Base-by-base conservation (phyloP, 495 filamentous ascomycete genomes). In the Apiosordaria backusii region DNA sequence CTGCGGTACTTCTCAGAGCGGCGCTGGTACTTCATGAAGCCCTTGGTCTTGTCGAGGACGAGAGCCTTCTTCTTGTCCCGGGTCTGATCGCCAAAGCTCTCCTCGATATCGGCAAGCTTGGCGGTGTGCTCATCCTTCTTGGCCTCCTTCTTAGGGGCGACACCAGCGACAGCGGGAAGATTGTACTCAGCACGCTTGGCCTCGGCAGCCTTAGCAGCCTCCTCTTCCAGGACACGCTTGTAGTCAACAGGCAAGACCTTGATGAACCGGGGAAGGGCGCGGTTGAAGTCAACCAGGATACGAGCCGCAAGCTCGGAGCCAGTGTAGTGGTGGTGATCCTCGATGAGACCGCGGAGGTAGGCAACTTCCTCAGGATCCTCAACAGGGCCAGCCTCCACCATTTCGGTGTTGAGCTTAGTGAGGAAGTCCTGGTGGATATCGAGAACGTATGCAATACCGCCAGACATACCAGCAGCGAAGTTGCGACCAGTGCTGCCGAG, bases 381-480 rank as follows among this genome's bases (percentile, higher is more conserved):
- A 62, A 99, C 82, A 13, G 85, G 83, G 55, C 92, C 92, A 22
- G 96, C 87, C 77, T 98, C 94, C 67, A 99, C 96, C 96, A 99
- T 97, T 81, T 99, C 95, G 76, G 87, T 88, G 81, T 99, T 99
- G 80, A 98, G 90, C 85, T 98, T 98, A 61, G 89, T 87, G 75
- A 89, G 80, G 83, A 98, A 97, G 81, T 98, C 92, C 65, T 90
- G 86, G 74, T 94, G 86, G 80, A 96, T 89, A 71, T 99, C 95
- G 19, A 99, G 85, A 62, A 98, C 86, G 68, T 99, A 99, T 40
- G 96, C 94, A 80, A 99, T 98, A 81, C 95, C 95, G 71, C 95
- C 95, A 72, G 93, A 98, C 95, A 99, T 99, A 82, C 95, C 95
- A 65, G 95, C 95, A 72, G 96, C 95, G 73, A 99, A 99, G 84